Percentiles rank a stretch among this genome's conserved stretches.
phyloP scores from a whole-genome alignment of 1,139 yeast genomes.

The Nakaseomyces delphensis region DNA sequence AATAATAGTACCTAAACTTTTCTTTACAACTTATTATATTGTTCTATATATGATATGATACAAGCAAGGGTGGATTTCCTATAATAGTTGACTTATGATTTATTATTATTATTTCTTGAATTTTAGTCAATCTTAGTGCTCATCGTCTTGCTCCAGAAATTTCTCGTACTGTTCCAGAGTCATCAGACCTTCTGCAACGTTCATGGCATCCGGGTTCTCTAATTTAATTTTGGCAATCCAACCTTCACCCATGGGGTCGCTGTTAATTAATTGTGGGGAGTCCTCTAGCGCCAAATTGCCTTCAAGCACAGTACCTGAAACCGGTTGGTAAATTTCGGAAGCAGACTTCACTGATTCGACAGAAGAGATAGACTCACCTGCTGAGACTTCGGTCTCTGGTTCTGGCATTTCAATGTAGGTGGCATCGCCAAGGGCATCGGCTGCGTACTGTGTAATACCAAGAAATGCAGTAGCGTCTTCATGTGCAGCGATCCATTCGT shows the following conservation, averaged over 20 bases:
- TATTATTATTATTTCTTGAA: too few relatives aligned
- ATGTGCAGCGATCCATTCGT: slow-evolving; percentile 91
- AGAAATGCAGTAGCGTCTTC: slow-evolving; percentile 74
- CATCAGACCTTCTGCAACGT: slow-evolving; percentile 35
- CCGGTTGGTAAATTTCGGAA: slow-evolving; percentile 86
- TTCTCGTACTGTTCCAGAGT: slow-evolving; percentile 55
- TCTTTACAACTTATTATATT: too few relatives aligned
- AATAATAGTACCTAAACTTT: too few relatives aligned
- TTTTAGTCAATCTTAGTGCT: not conserved
- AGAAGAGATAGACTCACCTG: slow-evolving; percentile 82
- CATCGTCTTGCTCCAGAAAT: slow-evolving; percentile 45
- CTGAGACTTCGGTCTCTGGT: slow-evolving; percentile 52
- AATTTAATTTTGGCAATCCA: slow-evolving; percentile 66
- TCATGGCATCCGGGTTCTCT: slow-evolving; percentile 30
- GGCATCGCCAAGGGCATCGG: slow-evolving; percentile 97
- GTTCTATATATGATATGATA: slow-evolving; percentile 5
- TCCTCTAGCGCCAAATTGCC: slow-evolving; percentile 59
- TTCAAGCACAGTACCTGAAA: slow-evolving; percentile 66
- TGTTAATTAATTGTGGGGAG: slow-evolving; percentile 70
- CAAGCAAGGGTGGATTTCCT: not conserved
- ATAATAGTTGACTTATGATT: too few relatives aligned
- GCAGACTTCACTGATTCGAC: slow-evolving; percentile 95
- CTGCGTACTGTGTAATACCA: slow-evolving; percentile 92
- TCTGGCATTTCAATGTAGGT: slow-evolving; percentile 89
- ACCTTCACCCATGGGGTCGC: slow-evolving; percentile 87